A percentile compares a stretch with the other conserved stretches of the same genome.
These are phyloP conservation scores for Fusarium falciforme DNA, from an alignment of 2,329 filamentous ascomycete species.

Conservation along the genomic window DNA sequence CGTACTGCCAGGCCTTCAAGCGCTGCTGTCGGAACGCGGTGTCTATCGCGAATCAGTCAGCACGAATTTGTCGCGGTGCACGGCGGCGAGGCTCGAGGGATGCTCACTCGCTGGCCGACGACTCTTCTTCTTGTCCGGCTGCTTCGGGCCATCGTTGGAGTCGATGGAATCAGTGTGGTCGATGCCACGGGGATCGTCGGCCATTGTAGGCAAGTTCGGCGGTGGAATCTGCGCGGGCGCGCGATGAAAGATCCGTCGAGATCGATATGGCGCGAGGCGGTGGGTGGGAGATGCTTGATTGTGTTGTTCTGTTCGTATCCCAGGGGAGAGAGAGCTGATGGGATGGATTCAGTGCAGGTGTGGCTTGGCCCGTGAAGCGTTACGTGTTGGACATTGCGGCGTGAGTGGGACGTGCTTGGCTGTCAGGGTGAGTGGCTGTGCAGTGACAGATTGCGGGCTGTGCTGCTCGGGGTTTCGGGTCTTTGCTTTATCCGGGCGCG, in stretches of 20 bases:
- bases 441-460: constrained; percentile 17
- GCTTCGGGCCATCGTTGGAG: constrained; percentile 64
- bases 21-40: constrained; percentile 97
- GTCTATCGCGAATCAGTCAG: constrained; percentile 65
- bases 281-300: constrained; percentile 10
- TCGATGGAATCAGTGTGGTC: constrained; percentile 65
- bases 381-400: constrained; percentile 29
- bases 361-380: constrained; percentile 38
- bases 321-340: constrained; percentile 17
- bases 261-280: constrained; percentile 10
- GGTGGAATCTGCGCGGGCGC: constrained; percentile 24
- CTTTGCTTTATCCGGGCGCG: constrained; percentile 22
- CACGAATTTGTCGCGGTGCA: constrained; percentile 6
- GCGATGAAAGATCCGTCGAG: constrained; percentile 17
- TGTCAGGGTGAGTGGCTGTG: constrained; percentile 34
- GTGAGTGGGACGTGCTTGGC: not conserved
- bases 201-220: constrained; percentile 53
- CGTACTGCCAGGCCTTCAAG: constrained; percentile 98
- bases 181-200: constrained; percentile 58
- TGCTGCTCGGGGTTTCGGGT: constrained; percentile 16
- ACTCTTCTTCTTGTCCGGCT: constrained; percentile 85
- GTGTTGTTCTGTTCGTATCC: constrained; percentile 16
- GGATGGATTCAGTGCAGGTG: constrained; percentile 19
- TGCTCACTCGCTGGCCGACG: constrained; percentile 86
- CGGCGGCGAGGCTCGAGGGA: constrained; percentile 37